Evolutionary conservation across 2,329 filamentous ascomycete genomes (phyloP), one percentile per base, ranked within the genome.

Genomic region (Paramyrothecium roridum): DNA sequence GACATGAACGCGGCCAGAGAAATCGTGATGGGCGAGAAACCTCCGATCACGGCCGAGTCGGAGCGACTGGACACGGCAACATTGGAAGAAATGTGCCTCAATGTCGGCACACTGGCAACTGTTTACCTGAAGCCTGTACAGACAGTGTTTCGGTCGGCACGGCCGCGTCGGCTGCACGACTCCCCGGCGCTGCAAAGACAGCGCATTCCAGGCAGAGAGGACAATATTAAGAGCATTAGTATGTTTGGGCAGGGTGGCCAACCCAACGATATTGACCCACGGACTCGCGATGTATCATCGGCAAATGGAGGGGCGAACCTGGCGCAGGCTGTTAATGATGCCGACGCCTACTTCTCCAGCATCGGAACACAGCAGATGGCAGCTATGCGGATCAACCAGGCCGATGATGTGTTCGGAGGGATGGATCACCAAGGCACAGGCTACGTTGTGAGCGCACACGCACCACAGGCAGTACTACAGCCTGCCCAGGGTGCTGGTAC

Each of bases 71-170:
- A 99, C 68, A 88, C 93, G 0, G 81, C 83, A 48, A 99, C 95
- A 0, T 81, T 99, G 8, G 95, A 99, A 73, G 95, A 99, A 71
- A 93, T 99, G 84, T 98, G 95, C 67, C 83, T 99, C 57, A 96
- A 93, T 63, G 93, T 99, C 48, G 95, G 95, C 61, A 98, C 95
- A 1, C 81, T 99, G 3, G 95, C 95, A 3, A 99, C 95, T 1
- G 93, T 99, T 52, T 99, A 99, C 72, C 84, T 99, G 51, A 99
- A 99, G 72, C 95, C 95, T 3, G 93, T 99, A 7, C 92, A 98
- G 70, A 93, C 95, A 53, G 95, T 99, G 11, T 99, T 99, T 80
- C 88, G 95, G 55, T 88, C 88, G 19, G 93, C 95, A 13, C 84
- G 95, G 16, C 89, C 91, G 1, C 83, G 91, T 21, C 87, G 86